Conservation (phyloP, 805 yeast species). For the Wickerhamomyces tratensis region DNA sequence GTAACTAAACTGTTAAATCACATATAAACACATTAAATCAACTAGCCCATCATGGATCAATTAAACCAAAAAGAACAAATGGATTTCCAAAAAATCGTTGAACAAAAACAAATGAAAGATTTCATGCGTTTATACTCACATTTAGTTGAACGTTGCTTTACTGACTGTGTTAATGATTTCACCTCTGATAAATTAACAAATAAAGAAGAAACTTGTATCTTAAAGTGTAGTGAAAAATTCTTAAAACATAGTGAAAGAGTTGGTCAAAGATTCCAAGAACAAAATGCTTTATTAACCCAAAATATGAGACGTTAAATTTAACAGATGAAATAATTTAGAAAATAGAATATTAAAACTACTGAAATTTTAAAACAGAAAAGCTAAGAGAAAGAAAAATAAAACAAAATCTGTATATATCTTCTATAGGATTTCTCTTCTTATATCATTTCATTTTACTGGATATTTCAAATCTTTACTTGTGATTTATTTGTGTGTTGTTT, state of each 20-base stretch:
- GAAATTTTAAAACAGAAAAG: too few relatives aligned
- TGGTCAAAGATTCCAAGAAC: conserved; percentile 98
- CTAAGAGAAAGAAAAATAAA: too few relatives aligned
- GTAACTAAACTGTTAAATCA: not conserved
- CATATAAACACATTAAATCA: not conserved
- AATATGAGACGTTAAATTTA: conserved; percentile 34
- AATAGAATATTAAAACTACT: too few relatives aligned
- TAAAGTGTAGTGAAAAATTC: conserved; percentile 94
- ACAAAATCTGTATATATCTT: too few relatives aligned
- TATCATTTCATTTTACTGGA: too few relatives aligned
- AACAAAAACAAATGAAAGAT: conserved; percentile 97
- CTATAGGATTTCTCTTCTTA: too few relatives aligned
- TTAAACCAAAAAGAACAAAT: conserved; percentile 93
- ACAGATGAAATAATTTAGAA: too few relatives aligned
- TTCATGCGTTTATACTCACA: conserved; percentile 95
- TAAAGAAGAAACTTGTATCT: conserved; percentile 79
- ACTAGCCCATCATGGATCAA: conserved; percentile 64
- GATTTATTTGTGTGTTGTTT: too few relatives aligned
- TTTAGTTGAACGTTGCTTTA: conserved; percentile 93
- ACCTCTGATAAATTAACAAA: conserved; percentile 81
- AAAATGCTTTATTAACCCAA: conserved; percentile 75
- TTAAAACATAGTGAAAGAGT: conserved; percentile 97
- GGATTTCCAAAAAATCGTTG: conserved; percentile 90
- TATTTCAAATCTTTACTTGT: too few relatives aligned
- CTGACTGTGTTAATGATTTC: conserved; percentile 97